phyloP scores from a whole-genome alignment of 2,329 filamentous ascomycete species.

The Graphilbum ipis-grandicollis region DNA sequence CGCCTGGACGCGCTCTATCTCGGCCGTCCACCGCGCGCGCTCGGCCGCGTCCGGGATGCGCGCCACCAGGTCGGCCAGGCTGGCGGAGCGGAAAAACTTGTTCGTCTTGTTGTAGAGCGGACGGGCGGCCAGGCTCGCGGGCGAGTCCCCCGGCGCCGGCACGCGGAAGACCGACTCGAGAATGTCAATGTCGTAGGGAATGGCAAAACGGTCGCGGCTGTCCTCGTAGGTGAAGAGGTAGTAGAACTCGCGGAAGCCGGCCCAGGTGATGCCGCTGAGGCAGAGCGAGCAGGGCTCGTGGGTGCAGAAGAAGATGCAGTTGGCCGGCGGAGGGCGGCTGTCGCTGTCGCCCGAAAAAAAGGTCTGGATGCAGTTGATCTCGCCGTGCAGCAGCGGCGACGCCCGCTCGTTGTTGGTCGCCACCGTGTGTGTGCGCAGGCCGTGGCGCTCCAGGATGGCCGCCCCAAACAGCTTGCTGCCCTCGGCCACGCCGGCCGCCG shows the following conservation, averaged over 20 bases:
- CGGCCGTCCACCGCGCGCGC: constrained; percentile 15
- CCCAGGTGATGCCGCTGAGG: constrained; percentile 39
- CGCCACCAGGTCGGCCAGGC: constrained; percentile 22
- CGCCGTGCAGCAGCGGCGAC: constrained; percentile 39
- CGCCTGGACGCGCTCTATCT: constrained; percentile 29
- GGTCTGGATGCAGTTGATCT: constrained; percentile 42
- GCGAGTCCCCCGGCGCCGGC: constrained; percentile 18
- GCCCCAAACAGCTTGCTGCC: constrained; percentile 41
- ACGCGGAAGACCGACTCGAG: constrained; percentile 37
- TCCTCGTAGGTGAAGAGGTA: constrained; percentile 43
- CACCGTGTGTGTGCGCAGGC: constrained; percentile 24
- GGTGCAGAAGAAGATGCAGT: constrained; percentile 40
- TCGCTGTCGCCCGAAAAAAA: constrained; percentile 27
- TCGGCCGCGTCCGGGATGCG: constrained; percentile 19
- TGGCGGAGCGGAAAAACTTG: constrained; percentile 32
- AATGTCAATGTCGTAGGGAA: constrained; percentile 41
- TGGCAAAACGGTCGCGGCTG: constrained; percentile 34
- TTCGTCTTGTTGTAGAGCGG: constrained; percentile 37
- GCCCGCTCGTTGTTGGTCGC: constrained; percentile 37
- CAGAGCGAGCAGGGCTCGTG: constrained; percentile 43
- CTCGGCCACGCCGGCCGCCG: constrained; percentile 26
- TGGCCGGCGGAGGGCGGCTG: constrained; percentile 15
- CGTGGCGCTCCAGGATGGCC: constrained; percentile 27
- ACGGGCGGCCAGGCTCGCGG: constrained; percentile 18
- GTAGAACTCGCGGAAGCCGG: constrained; percentile 37